phyloP scores from a whole-genome alignment of 2,329 filamentous ascomycete species.

The Xylaria hypoxylon region DNA sequence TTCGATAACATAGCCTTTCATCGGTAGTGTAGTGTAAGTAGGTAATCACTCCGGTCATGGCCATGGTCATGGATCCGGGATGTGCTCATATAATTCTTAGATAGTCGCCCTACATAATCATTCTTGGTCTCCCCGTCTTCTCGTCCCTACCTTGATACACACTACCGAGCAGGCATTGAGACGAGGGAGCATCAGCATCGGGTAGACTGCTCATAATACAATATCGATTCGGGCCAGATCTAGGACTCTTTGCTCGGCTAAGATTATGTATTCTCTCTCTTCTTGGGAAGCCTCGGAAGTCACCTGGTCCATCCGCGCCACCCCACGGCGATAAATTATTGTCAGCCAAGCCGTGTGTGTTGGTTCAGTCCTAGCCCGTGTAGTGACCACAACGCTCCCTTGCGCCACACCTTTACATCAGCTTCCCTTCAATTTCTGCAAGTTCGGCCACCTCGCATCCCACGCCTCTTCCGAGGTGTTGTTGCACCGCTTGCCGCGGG shows the following conservation, averaged over 20 bases:
- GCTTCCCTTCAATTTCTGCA: constrained; percentile 32
- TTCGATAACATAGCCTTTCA: constrained; percentile 23
- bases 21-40: constrained; percentile 26
- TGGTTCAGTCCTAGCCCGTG: constrained; percentile 36
- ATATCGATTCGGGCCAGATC: constrained; percentile 27
- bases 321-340: constrained; percentile 33
- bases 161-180: constrained; percentile 12
- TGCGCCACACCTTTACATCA: constrained; percentile 38
- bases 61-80: constrained; percentile 29
- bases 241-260: constrained; percentile 38
- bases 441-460: constrained; percentile 18
- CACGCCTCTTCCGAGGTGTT: constrained; percentile 32
- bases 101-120: constrained; percentile 22
- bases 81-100: constrained; percentile 37
- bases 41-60: constrained; percentile 24
- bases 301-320: constrained; percentile 36
- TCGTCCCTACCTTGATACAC: constrained; percentile 24
- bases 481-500: constrained; percentile 39
- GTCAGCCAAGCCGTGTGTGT: constrained; percentile 36
- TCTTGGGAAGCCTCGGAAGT: constrained; percentile 29
- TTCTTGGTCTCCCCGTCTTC: constrained; percentile 18
- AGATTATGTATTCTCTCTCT: constrained; percentile 35
- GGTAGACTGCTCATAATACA: constrained; percentile 11
- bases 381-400: constrained; percentile 32
- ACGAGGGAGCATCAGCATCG: constrained; percentile 8